Conservation (phyloP, 1,284 basidiomycete genomes). For the Apiotrichum akiyoshidainum region DNA sequence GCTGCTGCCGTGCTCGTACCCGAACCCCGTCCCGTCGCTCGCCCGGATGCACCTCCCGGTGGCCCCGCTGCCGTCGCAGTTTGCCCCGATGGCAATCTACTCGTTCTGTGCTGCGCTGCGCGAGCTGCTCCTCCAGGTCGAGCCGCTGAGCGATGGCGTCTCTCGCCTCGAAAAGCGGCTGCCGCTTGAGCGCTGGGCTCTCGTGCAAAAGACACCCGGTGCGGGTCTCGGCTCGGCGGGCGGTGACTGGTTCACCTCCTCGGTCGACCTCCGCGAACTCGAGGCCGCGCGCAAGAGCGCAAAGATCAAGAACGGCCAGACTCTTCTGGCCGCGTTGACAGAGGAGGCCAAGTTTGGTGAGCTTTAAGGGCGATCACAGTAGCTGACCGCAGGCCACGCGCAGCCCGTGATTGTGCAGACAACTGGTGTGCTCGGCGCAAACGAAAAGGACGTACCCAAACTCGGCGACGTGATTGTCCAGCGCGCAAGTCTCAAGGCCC, state of each 20-base stretch:
- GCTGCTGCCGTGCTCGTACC: conserved; percentile 40
- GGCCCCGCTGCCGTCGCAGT: conserved; percentile 40
- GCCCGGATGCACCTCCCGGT: conserved; percentile 37
- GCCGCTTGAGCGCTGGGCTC: conserved; percentile 38
- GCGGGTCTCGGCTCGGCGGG: conserved; percentile 13
- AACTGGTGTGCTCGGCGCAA: conserved; percentile 14
- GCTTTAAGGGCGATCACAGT: conserved; percentile 10
- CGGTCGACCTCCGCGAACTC: conserved; percentile 32
- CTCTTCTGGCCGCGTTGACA: conserved; percentile 22
- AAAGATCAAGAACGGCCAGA: conserved; percentile 15
- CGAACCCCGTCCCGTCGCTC: conserved; percentile 43
- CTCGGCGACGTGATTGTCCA: conserved; percentile 34
- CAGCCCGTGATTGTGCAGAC: conserved; percentile 32
- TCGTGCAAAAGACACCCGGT: conserved; percentile 37
- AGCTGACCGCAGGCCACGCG: conserved; percentile 31
- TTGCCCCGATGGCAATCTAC: conserved; percentile 39
- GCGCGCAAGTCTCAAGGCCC: conserved; percentile 38
- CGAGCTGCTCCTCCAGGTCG: conserved; percentile 33
- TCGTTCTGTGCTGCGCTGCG: conserved; percentile 40
- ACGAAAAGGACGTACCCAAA: conserved; percentile 14
- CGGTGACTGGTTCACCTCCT: conserved; percentile 44
- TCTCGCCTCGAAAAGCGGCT: neutral
- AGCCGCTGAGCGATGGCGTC: conserved; percentile 20
- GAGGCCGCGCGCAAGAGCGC: conserved; percentile 17
- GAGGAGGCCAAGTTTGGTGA: conserved; percentile 35